Base-by-base conservation (phyloP, 345 rosid genomes). In the Citrus sp. region DNA sequence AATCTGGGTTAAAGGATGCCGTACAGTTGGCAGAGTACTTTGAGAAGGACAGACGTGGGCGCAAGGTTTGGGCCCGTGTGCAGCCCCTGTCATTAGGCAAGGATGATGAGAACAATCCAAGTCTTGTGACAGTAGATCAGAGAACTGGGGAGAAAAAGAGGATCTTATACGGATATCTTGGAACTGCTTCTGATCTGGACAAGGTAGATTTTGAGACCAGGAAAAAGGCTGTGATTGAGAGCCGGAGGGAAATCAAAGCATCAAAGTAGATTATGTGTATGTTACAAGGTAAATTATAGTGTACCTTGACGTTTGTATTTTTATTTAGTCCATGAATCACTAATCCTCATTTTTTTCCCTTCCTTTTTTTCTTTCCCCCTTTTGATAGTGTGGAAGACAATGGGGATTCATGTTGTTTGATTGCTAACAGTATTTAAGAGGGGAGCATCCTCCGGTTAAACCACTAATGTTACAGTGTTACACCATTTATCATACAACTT, bases 81-180 rank as follows among this genome's bases (percentile, higher is more conserved):
- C 92, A 85, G 77, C 91, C 90, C 38, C 65, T 79, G 73, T 72
- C 84, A n/a, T 81, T 89, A 70, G 89, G 97, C 78, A 88, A 86
- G 80, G 96, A 93, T 51, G 98, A 94, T 72, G 97, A 94, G 73
- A 90, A 83, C 80, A 90, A 90, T 82, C 94, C 87, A 8, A 84
- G 84, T 85, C 93, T 97, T 61, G 88, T 94, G 58, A 90, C 87
- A 78, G 80, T 87, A 78, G 98, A 94, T 60, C 87, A 79, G 74
- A 88, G 90, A 74, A 90, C 82, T 9, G 93, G 94, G 68, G 99
- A 91, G 82, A 90, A 87, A 83, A 87, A 75, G 80, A 94, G 94
- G 85, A 82, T 91, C 82, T 87, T 94, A 38, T 97, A 93, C 72
- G 98, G 98, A 18, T 91, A 92, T 82, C 93, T 97, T 24, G 98